These are phyloP conservation scores for Tetrahymena borealis DNA, from an alignment of 73 alveolate species.

Conservation along the genomic window DNA sequence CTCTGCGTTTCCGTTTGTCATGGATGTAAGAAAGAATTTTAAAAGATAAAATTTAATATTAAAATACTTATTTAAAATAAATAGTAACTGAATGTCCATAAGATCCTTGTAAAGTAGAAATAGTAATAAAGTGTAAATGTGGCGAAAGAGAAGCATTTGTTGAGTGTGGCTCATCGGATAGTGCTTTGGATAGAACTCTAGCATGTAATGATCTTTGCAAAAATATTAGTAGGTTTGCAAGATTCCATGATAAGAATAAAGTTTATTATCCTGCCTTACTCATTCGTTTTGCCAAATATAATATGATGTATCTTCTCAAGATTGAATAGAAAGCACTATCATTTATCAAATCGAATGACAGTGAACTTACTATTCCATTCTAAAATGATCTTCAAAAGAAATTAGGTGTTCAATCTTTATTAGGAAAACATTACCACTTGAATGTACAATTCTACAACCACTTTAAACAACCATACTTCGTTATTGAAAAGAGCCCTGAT, in stretches of 20 bases:
- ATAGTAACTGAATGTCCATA: conserved; percentile 45
- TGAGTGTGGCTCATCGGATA: conserved; percentile 43
- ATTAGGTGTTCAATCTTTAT: conserved; percentile 8
- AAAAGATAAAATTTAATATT: too few species aligned
- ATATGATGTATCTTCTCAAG: conserved; percentile 11
- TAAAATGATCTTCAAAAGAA: conserved; percentile 15
- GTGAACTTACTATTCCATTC: conserved; percentile 19
- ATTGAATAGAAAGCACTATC: conserved; percentile 9
- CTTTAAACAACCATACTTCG: conserved; percentile 1
- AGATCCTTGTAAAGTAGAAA: conserved; percentile 64
- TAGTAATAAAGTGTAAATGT: conserved; percentile 57
- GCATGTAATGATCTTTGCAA: conserved; percentile 26
- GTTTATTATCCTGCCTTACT: conserved; percentile 33
- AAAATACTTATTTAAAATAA: not conserved
- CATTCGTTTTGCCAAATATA: conserved; percentile 20
- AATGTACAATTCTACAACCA: conserved; percentile 20
- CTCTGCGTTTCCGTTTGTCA: not conserved
- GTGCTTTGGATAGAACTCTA: conserved; percentile 24
- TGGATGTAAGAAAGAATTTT: not conserved
- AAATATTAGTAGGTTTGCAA: conserved; percentile 26
- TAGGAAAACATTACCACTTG: conserved; percentile 33
- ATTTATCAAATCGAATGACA: conserved; percentile 8
- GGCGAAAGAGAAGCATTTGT: conserved; percentile 47
- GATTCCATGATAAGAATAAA: conserved; percentile 39
- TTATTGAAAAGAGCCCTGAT: conserved; percentile 20